phyloP scores from a whole-genome alignment of 352 stramenopile species.

The Chrysophaeum taylorii region DNA sequence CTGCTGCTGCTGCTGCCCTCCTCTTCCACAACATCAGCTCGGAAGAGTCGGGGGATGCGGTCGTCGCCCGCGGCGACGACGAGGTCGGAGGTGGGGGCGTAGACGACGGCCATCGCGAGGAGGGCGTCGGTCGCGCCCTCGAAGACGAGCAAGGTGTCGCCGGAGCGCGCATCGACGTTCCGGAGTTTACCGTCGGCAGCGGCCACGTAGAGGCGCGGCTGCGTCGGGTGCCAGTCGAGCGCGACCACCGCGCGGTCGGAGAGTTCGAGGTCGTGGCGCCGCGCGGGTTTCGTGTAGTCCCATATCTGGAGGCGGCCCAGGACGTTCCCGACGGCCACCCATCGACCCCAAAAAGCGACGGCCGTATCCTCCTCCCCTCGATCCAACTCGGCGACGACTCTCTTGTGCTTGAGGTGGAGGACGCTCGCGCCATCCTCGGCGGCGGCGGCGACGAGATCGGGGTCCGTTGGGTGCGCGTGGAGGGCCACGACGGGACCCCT shows the following conservation, averaged over 20 bases:
- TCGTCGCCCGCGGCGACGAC: conserved; percentile 32
- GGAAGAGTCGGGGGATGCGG: conserved; percentile 29
- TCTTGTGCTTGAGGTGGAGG: conserved; percentile 81
- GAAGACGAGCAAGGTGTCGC: conserved; percentile 56
- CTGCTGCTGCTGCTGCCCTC: too few relatives aligned
- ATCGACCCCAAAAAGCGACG: conserved; percentile 74
- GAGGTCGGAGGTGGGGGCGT: neutral
- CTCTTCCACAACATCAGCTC: too few relatives aligned
- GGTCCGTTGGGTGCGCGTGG: conserved; percentile 72
- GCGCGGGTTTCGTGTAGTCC: conserved; percentile 58
- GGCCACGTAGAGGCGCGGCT: conserved; percentile 68
- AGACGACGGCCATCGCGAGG: conserved; percentile 56
- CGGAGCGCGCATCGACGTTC: conserved; percentile 73
- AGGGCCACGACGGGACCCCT: conserved; percentile 71
- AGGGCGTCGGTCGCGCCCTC: conserved; percentile 78
- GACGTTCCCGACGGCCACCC: conserved; percentile 82
- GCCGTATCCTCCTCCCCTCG: conserved; percentile 48
- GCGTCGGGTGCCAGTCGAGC: conserved; percentile 69
- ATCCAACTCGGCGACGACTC: conserved; percentile 57
- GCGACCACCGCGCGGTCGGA: conserved; percentile 74
- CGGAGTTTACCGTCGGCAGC: conserved; percentile 75
- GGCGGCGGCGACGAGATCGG: conserved; percentile 70
- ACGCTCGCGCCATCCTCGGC: conserved; percentile 83
- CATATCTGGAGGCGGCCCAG: conserved; percentile 88
- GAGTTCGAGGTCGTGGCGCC: too few relatives aligned